phyloP scores from a whole-genome alignment of 2,329 filamentous ascomycete genomes.

The Calonectria pseudoturangicola region DNA sequence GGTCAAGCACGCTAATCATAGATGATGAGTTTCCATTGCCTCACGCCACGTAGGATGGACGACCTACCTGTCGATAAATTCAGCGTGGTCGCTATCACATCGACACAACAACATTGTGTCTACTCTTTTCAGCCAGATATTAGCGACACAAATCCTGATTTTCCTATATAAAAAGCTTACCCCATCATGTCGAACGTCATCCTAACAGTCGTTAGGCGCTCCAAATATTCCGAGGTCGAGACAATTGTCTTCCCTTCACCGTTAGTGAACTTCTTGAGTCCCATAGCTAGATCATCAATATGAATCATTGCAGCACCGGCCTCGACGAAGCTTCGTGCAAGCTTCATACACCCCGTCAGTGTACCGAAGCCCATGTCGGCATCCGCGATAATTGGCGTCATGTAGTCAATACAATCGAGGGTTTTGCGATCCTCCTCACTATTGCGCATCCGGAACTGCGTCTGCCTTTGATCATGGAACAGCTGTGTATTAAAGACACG shows the following conservation, averaged over 20 bases:
- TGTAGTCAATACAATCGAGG: neutral
- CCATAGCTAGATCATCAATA: conserved; percentile 9
- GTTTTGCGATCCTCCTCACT: neutral
- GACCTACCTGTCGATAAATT: conserved; percentile 7
- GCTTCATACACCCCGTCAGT: neutral
- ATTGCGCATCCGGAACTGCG: neutral
- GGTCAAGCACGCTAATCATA: neutral
- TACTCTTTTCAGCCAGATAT: neutral
- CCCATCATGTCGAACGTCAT: conserved; percentile 23
- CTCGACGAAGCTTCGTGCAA: neutral
- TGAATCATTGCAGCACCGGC: conserved; percentile 15
- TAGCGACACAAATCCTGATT: neutral
- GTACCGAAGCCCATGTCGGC: conserved; percentile 24
- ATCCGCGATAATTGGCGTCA: conserved; percentile 12
- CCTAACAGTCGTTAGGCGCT: neutral
- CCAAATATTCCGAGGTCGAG: neutral
- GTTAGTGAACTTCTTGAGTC: conserved; percentile 6
- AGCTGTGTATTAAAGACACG: conserved; percentile 5
- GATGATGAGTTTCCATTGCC: neutral
- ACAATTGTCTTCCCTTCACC: conserved; percentile 12
- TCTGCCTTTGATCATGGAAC: conserved; percentile 12
- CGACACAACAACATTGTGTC: conserved; percentile 13
- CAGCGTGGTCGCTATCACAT: conserved; percentile 3
- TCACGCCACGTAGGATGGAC: too few species aligned
- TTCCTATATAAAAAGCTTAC: neutral